phyloP scores from a whole-genome alignment of 1,284 basidiomycete genomes.

The Trametes versicolor region DNA sequence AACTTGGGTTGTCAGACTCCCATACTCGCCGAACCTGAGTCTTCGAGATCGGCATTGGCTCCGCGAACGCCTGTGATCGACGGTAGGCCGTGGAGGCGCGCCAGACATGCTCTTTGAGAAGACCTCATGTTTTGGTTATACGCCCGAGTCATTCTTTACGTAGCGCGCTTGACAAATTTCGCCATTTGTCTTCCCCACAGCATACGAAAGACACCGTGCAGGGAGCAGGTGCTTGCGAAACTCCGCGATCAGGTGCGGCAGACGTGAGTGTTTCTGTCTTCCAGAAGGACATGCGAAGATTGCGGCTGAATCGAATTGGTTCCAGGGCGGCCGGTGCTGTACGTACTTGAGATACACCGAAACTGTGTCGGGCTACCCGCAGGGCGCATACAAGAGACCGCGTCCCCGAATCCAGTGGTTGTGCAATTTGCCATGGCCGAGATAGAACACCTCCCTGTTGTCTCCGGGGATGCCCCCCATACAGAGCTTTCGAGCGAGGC shows the following conservation, averaged over 20 bases:
- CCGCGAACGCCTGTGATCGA: constrained; percentile 6
- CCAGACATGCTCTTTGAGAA: neutral
- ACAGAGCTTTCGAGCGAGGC: neutral
- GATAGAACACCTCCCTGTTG: neutral
- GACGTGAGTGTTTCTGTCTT: constrained; percentile 21
- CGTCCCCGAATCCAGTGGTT: too few species aligned
- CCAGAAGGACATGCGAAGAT: neutral
- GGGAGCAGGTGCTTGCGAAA: neutral
- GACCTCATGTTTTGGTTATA: neutral
- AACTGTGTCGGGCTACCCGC: neutral
- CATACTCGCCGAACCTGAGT: neutral
- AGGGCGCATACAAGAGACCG: neutral
- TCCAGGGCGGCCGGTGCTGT: constrained; percentile 13
- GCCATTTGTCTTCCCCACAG: neutral
- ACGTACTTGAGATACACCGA: constrained; percentile 11
- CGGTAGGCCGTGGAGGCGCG: neutral
- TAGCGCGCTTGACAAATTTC: neutral
- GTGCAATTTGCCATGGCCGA: constrained; percentile 5
- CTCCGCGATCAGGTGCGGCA: constrained; percentile 7
- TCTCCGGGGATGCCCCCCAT: neutral
- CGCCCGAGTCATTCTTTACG: constrained; percentile 3
- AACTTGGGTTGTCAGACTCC: neutral
- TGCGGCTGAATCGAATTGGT: constrained; percentile 1
- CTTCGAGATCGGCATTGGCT: constrained; percentile 2
- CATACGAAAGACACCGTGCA: neutral